Percentiles rank a stretch among this genome's conserved stretches.
phyloP scores from a whole-genome alignment of 495 filamentous ascomycete genomes.

The Niebla homalea region DNA sequence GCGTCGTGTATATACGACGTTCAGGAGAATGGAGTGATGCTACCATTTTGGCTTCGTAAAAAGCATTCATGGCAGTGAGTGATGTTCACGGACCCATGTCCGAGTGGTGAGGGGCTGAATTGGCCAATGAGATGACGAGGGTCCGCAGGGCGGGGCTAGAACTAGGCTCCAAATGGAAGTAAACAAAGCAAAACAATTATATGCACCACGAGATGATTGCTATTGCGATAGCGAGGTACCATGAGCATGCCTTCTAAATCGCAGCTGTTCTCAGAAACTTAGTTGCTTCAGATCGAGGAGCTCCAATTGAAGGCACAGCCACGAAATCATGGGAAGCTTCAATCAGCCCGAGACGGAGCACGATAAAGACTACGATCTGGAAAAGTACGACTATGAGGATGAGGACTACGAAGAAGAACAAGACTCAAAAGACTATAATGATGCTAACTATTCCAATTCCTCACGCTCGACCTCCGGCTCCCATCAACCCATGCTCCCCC shows the following conservation, averaged over 20 bases:
- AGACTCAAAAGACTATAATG: constrained; percentile 21
- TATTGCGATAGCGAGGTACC: too few species aligned
- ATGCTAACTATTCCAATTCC: constrained; percentile 20
- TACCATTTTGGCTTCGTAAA: too few species aligned
- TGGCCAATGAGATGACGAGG: too few species aligned
- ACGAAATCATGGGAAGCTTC: background rate
- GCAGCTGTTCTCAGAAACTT: background rate
- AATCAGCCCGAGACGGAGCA: background rate
- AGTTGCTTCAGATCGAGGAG: background rate
- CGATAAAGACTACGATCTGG: constrained; percentile 16
- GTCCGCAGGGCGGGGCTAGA: too few species aligned
- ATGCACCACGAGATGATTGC: too few species aligned
- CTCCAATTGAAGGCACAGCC: background rate
- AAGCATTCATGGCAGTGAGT: too few species aligned
- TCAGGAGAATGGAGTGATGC: too few species aligned
- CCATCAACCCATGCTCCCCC: constrained; percentile 42
- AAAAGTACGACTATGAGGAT: constrained; percentile 24
- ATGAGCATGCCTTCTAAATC: background rate
- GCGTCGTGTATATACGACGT: too few species aligned
- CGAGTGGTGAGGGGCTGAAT: too few species aligned
- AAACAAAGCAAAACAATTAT: too few species aligned
- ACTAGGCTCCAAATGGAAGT: too few species aligned
- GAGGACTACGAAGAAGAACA: constrained; percentile 30
- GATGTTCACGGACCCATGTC: too few species aligned
- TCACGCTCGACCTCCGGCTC: constrained; percentile 41